Conservation (phyloP, 345 rosid genomes). For the Luvunga scandens region DNA sequence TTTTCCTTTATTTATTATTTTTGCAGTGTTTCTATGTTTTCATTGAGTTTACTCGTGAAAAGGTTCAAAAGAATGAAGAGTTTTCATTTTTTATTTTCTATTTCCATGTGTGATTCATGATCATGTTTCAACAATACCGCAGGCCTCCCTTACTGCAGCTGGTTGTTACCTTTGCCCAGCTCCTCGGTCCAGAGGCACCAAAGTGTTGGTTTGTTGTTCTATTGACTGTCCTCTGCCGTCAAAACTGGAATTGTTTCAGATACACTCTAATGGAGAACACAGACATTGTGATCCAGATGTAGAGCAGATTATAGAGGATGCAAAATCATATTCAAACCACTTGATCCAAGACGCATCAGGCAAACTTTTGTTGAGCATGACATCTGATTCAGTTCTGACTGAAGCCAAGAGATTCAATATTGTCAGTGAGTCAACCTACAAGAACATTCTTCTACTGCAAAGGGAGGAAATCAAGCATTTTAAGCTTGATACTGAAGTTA, state of each 20-base stretch:
- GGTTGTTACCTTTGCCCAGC: constrained; percentile 93
- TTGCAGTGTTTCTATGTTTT: too few species aligned
- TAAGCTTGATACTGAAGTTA: constrained; percentile 41
- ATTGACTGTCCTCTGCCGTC: constrained; percentile 57
- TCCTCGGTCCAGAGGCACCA: constrained; percentile 80
- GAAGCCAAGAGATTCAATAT: constrained; percentile 67
- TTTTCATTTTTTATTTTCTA: not conserved
- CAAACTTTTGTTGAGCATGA: constrained; percentile 41
- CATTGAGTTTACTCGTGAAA: not conserved
- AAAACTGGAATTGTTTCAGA: constrained; percentile 38
- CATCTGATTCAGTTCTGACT: constrained; percentile 50
- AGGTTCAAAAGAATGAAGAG: not conserved
- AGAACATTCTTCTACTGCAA: constrained; percentile 44
- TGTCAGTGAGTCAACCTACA: constrained; percentile 61
- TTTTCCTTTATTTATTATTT: too few species aligned
- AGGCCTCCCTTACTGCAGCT: constrained; percentile 88
- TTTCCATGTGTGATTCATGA: not conserved
- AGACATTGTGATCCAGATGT: constrained; percentile 19
- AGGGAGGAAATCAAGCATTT: constrained; percentile 62
- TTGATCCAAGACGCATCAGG: constrained; percentile 36
- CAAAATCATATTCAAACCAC: constrained; percentile 34
- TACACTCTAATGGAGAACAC: constrained; percentile 24
- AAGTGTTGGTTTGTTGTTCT: constrained; percentile 75
- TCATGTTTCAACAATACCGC: constrained; percentile 22
- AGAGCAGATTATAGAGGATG: constrained; percentile 42